Evolutionary conservation across 164 flowering plant species (phyloP), one percentile per base, ranked within the genome.

Genomic region (Kingdonia uniflora): DNA sequence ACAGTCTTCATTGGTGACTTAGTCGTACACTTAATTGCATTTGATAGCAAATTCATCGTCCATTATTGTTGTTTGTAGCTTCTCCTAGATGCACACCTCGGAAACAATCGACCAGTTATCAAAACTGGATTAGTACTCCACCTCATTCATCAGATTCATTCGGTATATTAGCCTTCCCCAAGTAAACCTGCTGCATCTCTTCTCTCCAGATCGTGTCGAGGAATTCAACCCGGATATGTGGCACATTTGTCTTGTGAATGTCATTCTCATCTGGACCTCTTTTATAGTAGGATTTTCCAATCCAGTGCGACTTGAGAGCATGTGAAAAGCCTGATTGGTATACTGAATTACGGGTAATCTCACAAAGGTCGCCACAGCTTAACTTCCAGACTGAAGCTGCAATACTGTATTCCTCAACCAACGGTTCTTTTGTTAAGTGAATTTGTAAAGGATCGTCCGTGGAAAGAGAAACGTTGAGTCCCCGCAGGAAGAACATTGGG

Each of bases 231-330:
- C 99, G 72, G 62, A 92, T 86, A 61, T 86, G 99, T 62, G 99
- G 99, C 59, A 92, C 99, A 74, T 92, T 92, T 42, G 99, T 88
- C 78, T 59, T 86, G 71, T 72, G 97, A 64, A 92, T 82, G 44
- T 92, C 95, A 73, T 92, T 92, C 52, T 95, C 99, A 67, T 76
- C 81, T 12, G 99, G 92, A 51, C 97, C 97, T 71, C 87, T 85
- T 68, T 60, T 81, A 74, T 78, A 92, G 75, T 92, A 88, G 29
- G 68, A 79, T 58, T 75, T 71, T 15, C 99, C 99, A 65, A 92
- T 80, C 99, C 99, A 92, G 56, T 86, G 99, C 19, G 95, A 69
- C 99, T 92, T 92, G 46, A 80, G 54, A 43, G 85, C 87, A 80
- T 92, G 96, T 46, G 98, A 85, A 62, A 92, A 92, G 48, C 98